Evolutionary conservation across 805 yeast species (phyloP).

Genomic region (Kazachstania taianensis): DNA sequence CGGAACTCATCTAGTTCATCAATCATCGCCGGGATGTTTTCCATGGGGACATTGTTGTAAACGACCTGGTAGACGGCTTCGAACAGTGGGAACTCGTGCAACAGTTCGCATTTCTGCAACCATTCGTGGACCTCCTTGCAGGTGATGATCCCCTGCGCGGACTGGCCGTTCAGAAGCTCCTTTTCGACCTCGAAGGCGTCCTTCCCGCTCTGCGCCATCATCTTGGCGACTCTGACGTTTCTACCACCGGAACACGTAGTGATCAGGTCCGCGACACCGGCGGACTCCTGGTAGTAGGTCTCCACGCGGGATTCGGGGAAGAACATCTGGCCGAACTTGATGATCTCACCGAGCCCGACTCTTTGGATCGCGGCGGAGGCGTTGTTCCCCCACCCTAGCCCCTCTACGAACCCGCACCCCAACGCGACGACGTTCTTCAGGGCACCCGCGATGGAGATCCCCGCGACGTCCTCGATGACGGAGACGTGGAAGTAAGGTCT

Average conservation of each 20-base stretch:
- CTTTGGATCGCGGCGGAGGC: conserved; percentile 97
- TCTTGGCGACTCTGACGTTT: conserved; percentile 83
- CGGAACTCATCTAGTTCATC: conserved; percentile 33
- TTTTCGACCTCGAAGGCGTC: conserved; percentile 75
- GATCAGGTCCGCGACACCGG: conserved; percentile 97
- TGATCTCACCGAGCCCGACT: conserved; percentile 85
- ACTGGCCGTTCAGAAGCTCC: conserved; percentile 84
- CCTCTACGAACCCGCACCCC: conserved; percentile 96
- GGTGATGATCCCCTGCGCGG: conserved; percentile 92
- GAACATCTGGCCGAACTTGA: conserved; percentile 72
- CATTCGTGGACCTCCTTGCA: conserved; percentile 85
- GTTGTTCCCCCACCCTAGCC: conserved; percentile 98
- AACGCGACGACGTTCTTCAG: conserved; percentile 91
- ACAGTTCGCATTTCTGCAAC: conserved; percentile 38
- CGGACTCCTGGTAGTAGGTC: conserved; percentile 87
- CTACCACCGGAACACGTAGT: conserved; percentile 98
- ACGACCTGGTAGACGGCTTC: conserved; percentile 70
- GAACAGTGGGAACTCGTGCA: conserved; percentile 61
- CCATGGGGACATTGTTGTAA: conserved; percentile 64
- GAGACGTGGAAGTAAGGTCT: conserved; percentile 96
- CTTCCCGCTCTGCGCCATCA: conserved; percentile 72
- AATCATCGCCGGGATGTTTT: conserved; percentile 61
- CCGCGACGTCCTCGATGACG: conserved; percentile 87
- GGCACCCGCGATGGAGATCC: conserved; percentile 95
- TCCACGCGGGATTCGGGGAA: conserved; percentile 64